phyloP scores from a whole-genome alignment of 2,329 filamentous ascomycete species.

The Juglanconis sp. region DNA sequence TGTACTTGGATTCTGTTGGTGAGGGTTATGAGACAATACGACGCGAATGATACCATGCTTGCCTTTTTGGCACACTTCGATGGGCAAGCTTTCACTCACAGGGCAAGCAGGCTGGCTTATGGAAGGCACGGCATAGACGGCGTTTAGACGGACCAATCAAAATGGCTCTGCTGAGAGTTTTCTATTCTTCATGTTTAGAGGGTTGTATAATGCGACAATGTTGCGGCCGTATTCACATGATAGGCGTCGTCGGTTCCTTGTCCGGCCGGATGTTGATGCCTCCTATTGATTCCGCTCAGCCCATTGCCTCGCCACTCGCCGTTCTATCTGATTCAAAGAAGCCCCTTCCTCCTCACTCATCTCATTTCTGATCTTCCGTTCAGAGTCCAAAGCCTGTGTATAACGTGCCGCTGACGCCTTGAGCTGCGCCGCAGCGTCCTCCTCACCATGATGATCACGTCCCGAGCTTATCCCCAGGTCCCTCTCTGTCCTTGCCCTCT shows the following conservation, averaged over 20 bases:
- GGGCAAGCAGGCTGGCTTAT: neutral
- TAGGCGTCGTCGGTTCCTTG: neutral
- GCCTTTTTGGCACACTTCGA: neutral
- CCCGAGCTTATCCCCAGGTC: neutral
- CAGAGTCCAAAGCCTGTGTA: neutral
- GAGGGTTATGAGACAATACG: neutral
- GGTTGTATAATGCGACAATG: neutral
- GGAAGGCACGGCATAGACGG: constrained; percentile 11
- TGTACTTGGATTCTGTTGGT: neutral
- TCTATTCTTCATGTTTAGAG: neutral
- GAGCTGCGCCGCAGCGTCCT: neutral
- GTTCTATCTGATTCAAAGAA: neutral
- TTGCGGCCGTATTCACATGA: neutral
- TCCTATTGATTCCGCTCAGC: neutral
- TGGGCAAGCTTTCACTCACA: neutral
- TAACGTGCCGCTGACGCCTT: neutral
- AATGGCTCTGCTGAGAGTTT: neutral
- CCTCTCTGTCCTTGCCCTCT: neutral
- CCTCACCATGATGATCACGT: neutral
- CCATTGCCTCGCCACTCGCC: neutral
- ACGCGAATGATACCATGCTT: neutral
- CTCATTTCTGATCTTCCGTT: neutral
- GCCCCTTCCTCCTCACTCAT: neutral
- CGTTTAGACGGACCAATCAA: constrained; percentile 16
- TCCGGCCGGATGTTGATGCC: neutral